Evolutionary conservation across 345 rosid species (phyloP), one percentile per base, ranked within the genome.

Genomic region (Boechera retrofracta): DNA sequence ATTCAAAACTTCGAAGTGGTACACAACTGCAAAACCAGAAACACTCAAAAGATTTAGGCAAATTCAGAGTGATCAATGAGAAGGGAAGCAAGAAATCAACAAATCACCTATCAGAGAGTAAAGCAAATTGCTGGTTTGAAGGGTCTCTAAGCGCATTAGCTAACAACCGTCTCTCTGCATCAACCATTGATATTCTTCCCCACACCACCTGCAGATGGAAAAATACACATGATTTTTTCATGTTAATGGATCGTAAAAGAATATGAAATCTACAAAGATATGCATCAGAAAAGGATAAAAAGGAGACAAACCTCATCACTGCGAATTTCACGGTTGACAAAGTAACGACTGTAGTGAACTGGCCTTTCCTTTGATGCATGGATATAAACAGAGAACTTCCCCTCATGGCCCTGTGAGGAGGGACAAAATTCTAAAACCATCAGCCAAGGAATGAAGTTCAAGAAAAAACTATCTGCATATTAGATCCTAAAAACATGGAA

Each of bases 1-100:
- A 88, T 68, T 95, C 94, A 74, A 95, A 95, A 70, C 83, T 79
- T 72, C 94, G 89, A 83, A 95, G 83, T 2, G 99, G 99, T 69
- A 95, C 86, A 77, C 99, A 95, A 71, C 99, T 95, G 85, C 87
- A 88, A 78, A 38, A 49, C 55, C 71, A 80, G 38, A 57, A 71
- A 84, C 38, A 74, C 10, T 74, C 16, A 6, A 42, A 60, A 10
- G 26, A 52, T 21, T 66, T 26, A 73, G 49, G 36, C 11, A 61
- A 49, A 15, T 3, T 24, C 41, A 51, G 42, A 72, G 16, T 15
- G 15, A 42, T 57, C 42, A 58, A 41, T 59, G 58, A 67, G 8
- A 72, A 72, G 28, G 13, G 58, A 32, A 31, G 29, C 32, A 12
- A 6, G 28, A 26, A 24, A 42, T 13, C 21, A 48, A 33, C 18